These are phyloP conservation scores for Aquanectria penicillioides DNA, from an alignment of 2,329 filamentous ascomycete genomes.

Conservation along the genomic window DNA sequence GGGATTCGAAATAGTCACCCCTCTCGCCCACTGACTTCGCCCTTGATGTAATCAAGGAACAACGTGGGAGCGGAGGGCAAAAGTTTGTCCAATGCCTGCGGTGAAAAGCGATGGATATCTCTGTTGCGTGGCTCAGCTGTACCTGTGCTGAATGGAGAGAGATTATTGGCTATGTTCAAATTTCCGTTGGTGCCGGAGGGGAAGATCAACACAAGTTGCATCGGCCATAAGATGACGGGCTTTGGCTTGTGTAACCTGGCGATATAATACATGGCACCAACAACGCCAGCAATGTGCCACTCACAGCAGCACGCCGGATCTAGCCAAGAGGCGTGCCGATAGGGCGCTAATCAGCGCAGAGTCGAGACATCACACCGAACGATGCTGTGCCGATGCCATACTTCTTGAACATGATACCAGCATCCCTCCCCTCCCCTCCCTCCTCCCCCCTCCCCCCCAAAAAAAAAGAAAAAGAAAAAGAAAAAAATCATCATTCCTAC, in stretches of 20 bases:
- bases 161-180: not conserved
- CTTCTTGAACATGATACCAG: too few relatives aligned
- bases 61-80: too few relatives aligned
- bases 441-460: too few relatives aligned
- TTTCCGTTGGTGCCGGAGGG: not conserved
- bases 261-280: not conserved
- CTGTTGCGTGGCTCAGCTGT: not conserved
- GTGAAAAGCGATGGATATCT: not conserved
- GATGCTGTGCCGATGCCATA: too few relatives aligned
- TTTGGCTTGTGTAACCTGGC: conserved; percentile 13
- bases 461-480: too few relatives aligned
- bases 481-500: too few relatives aligned
- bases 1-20: too few relatives aligned
- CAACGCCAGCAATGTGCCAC: not conserved
- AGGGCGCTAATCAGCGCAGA: not conserved
- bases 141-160: not conserved
- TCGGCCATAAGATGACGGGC: not conserved
- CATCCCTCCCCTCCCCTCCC: too few relatives aligned
- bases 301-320: conserved; percentile 1
- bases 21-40: too few relatives aligned
- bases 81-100: not conserved
- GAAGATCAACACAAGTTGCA: conserved; percentile 10
- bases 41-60: too few relatives aligned
- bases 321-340: not conserved
- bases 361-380: not conserved